Conservation (phyloP, 106 monocot genomes). For the Iris macrosiphon region DNA sequence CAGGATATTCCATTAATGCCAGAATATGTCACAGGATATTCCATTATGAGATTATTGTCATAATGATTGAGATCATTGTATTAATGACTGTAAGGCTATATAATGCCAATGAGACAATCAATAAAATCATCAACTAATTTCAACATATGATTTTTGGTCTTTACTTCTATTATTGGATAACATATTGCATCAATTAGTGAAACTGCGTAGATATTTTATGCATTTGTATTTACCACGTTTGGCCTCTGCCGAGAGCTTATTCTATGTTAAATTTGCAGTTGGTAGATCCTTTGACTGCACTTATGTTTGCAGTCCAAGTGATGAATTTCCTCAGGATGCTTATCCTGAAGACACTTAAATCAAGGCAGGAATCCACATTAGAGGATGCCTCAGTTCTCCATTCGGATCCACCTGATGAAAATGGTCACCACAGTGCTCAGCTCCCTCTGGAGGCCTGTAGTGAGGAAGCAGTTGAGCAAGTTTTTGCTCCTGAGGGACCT, state of each 20-base stretch:
- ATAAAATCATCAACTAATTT: too few relatives aligned
- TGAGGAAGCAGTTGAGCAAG: conserved; percentile 25
- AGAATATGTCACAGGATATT: too few relatives aligned
- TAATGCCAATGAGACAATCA: too few relatives aligned
- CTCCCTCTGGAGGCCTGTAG: conserved; percentile 15
- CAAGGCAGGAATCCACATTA: conserved; percentile 36
- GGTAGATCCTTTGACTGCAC: conserved; percentile 83
- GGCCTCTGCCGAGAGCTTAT: neutral
- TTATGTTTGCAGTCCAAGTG: conserved; percentile 93
- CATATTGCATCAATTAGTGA: neutral
- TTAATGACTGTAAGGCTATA: too few relatives aligned
- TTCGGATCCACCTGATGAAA: conserved; percentile 45
- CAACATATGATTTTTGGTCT: too few relatives aligned
- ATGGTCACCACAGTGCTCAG: conserved; percentile 33
- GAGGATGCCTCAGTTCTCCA: conserved; percentile 17
- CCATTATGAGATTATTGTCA: too few relatives aligned
- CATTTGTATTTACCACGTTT: neutral
- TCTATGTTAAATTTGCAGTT: conserved; percentile 28
- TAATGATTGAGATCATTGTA: too few relatives aligned
- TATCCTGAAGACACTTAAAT: conserved; percentile 56
- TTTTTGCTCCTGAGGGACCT: conserved; percentile 29
- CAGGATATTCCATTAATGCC: too few relatives aligned
- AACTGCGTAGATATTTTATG: neutral
- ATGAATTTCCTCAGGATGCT: conserved; percentile 89
- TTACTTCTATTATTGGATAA: neutral